Percentiles rank a stretch among this genome's conserved stretches.
Evolutionary conservation across 148 eudicot genomes (phyloP).

Genomic region (Suaeda aralocaspica): DNA sequence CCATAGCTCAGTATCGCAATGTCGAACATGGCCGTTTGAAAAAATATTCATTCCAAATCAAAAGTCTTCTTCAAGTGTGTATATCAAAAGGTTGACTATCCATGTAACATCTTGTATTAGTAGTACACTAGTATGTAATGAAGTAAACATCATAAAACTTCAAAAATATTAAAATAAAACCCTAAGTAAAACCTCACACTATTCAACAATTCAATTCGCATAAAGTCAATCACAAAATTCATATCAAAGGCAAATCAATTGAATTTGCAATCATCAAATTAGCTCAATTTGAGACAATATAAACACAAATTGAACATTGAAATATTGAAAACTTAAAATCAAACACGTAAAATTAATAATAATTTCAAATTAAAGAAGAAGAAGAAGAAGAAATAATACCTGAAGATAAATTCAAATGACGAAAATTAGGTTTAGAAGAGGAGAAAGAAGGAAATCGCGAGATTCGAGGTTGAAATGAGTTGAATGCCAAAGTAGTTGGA

Average conservation of each 20-base stretch:
- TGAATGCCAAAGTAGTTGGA: conserved; percentile 17
- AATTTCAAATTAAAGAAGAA: not conserved
- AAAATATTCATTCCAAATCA: not conserved
- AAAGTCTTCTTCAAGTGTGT: not conserved
- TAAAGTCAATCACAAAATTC: not conserved
- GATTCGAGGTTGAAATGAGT: not conserved
- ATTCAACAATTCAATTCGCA: not conserved
- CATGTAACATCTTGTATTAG: not conserved
- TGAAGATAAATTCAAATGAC: conserved; percentile 12
- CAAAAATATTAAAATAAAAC: not conserved
- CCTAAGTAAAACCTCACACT: not conserved
- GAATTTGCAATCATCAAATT: conserved; percentile 6
- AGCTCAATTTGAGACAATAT: not conserved
- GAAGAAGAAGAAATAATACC: not conserved
- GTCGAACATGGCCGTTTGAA: not conserved
- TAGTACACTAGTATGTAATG: not conserved
- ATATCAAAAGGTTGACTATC: not conserved
- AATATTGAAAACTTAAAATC: too few relatives aligned
- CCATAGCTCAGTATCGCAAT: not conserved
- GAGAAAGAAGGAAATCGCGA: not conserved
- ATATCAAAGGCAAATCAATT: not conserved
- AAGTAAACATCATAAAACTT: not conserved
- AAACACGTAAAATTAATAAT: not conserved
- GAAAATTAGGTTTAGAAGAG: conserved; percentile 11
- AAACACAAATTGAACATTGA: too few relatives aligned